These are phyloP conservation scores for Yamadazyma dushanensis DNA, from an alignment of 1,139 yeast genomes.

Conservation along the genomic window DNA sequence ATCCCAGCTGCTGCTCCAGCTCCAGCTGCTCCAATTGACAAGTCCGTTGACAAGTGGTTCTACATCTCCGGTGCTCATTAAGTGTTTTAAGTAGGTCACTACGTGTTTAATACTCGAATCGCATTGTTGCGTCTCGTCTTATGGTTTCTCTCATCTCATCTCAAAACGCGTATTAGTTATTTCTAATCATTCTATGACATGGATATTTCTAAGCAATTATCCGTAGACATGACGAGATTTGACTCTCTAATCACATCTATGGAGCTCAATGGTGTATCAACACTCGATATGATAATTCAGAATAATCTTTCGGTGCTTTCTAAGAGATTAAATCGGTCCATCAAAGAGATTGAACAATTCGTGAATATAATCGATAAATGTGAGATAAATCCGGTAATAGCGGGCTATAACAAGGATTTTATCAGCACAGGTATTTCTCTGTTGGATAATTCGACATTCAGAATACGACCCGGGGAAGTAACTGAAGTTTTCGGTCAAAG, in stretches of 20 bases:
- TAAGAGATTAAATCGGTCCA: conserved; percentile 45
- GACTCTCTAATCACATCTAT: conserved; percentile 11
- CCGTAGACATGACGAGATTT: conserved; percentile 8
- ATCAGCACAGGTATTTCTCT: conserved; percentile 52
- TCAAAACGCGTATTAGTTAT: conserved; percentile 1
- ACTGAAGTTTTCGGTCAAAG: conserved; percentile 86
- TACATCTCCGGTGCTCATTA: conserved; percentile 85
- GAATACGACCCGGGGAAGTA: conserved; percentile 63
- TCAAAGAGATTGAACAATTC: conserved; percentile 45
- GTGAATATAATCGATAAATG: conserved; percentile 5
- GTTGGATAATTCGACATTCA: conserved; percentile 52
- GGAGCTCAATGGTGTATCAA: conserved; percentile 16
- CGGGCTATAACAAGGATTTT: neutral
- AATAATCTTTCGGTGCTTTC: conserved; percentile 31
- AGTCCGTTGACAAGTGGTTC: conserved; percentile 98
- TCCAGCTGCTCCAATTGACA: conserved; percentile 93
- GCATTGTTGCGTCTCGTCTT: neutral
- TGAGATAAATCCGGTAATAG: neutral
- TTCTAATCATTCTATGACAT: conserved; percentile 3
- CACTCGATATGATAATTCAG: conserved; percentile 12
- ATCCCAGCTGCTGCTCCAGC: conserved; percentile 70
- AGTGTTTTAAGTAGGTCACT: conserved; percentile 5
- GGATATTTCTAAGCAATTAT: conserved; percentile 13
- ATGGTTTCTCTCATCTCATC: conserved; percentile 1
- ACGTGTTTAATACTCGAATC: neutral